Conservation (phyloP, 805 yeast genomes). For the Cyberlindnera lachancei region DNA sequence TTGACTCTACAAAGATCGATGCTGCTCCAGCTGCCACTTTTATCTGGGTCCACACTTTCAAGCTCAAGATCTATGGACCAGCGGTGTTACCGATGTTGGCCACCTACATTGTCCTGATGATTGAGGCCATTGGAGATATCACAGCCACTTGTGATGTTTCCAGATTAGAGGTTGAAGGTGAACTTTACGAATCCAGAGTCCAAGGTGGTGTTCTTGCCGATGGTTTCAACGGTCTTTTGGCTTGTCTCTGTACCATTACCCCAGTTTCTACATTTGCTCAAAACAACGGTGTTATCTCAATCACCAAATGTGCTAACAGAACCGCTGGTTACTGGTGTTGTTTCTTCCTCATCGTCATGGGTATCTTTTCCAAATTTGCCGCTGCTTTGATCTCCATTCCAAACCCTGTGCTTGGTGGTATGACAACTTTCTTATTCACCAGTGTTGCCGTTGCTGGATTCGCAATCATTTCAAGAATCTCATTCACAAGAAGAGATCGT, state of each 20-base stretch:
- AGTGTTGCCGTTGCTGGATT: conserved; percentile 73
- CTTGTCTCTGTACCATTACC: conserved; percentile 77
- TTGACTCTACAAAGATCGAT: conserved; percentile 46
- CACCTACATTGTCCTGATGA: conserved; percentile 71
- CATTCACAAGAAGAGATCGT: conserved; percentile 65
- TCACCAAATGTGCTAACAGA: conserved; percentile 88
- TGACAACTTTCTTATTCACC: conserved; percentile 74
- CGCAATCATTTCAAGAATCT: conserved; percentile 46
- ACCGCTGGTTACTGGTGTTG: conserved; percentile 75
- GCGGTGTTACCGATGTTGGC: conserved; percentile 81
- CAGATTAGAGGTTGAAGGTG: conserved; percentile 77
- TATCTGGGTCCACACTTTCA: conserved; percentile 83
- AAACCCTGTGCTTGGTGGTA: conserved; percentile 75
- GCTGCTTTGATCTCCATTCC: conserved; percentile 87
- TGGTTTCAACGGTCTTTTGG: conserved; percentile 71
- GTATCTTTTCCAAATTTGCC: conserved; percentile 78
- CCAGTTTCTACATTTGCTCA: conserved; percentile 92
- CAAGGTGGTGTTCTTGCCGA: conserved; percentile 93
- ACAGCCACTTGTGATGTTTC: conserved; percentile 93
- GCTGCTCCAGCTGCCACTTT: conserved; percentile 78
- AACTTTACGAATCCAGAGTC: conserved; percentile 69
- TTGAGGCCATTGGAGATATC: conserved; percentile 93
- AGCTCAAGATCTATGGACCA: conserved; percentile 71
- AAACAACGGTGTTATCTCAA: conserved; percentile 89
- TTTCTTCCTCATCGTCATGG: conserved; percentile 77